Evolutionary conservation across 1,284 basidiomycete species (phyloP).

Genomic region (Apiotrichum mycotoxinovorans): DNA sequence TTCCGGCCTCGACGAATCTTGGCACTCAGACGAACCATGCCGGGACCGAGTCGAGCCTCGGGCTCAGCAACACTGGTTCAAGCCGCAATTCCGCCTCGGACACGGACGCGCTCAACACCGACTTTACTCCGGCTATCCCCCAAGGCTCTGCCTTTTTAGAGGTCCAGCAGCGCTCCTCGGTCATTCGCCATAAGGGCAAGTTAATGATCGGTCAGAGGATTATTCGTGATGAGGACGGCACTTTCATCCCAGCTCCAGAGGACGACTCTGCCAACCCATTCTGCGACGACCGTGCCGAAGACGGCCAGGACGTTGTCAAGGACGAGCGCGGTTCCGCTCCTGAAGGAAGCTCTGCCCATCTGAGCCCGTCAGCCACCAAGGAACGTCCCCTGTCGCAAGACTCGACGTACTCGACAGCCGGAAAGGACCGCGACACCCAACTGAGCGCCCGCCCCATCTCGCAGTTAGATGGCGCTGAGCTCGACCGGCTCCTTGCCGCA

Average conservation of each 20-base stretch:
- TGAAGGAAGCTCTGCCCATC: not conserved
- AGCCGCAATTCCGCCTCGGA: not conserved
- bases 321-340: not conserved
- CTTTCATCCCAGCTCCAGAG: slow-evolving; percentile 40
- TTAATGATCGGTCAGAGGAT: slow-evolving; percentile 65
- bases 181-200: slow-evolving; percentile 56
- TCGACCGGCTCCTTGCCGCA: slow-evolving; percentile 1
- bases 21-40: not conserved
- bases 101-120: not conserved
- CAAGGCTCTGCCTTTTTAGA: slow-evolving; percentile 11
- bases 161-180: slow-evolving; percentile 10
- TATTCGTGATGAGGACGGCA: slow-evolving; percentile 57
- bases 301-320: not conserved
- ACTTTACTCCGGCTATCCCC: not conserved
- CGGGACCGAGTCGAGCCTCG: not conserved
- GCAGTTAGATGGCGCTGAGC: not conserved
- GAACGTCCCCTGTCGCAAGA: not conserved
- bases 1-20: slow-evolving; percentile 8
- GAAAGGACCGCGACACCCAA: not conserved
- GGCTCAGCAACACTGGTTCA: not conserved
- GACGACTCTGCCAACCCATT: too few species aligned
- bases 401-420: not conserved
- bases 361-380: not conserved
- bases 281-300: too few species aligned
- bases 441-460: not conserved